These are phyloP conservation scores for Tylopilus subfusipes DNA, from an alignment of 768 basidiomycete genomes.

Conservation along the genomic window DNA sequence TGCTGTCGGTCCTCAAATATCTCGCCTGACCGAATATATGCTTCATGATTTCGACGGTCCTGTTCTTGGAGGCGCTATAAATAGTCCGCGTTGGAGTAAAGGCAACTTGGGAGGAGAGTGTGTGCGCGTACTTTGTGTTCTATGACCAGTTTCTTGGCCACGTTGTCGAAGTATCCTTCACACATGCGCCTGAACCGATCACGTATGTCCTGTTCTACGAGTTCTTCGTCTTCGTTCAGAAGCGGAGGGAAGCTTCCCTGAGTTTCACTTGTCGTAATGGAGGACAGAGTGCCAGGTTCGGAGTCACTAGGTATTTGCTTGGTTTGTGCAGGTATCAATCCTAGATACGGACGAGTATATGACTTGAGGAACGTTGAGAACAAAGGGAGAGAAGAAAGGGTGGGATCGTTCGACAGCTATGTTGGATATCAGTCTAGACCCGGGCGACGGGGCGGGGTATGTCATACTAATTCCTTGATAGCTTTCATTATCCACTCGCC, in stretches of 20 bases:
- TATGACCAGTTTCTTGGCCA: constrained; percentile 86
- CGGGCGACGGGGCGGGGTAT: constrained; percentile 4
- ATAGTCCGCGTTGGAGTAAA: not conserved
- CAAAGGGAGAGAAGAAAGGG: constrained; percentile 82
- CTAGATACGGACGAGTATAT: constrained; percentile 86
- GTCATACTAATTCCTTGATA: constrained; percentile 76
- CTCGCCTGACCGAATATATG: constrained; percentile 98
- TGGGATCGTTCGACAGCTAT: constrained; percentile 86
- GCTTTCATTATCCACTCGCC: constrained; percentile 90
- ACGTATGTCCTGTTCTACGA: constrained; percentile 82
- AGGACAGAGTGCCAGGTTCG: constrained; percentile 56
- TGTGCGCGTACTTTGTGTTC: constrained; percentile 75
- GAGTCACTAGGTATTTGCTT: constrained; percentile 58
- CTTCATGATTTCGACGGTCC: constrained; percentile 95
- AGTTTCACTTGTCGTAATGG: constrained; percentile 29
- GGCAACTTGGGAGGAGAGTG: not conserved
- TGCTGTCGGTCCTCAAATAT: constrained; percentile 99
- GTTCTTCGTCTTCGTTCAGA: constrained; percentile 57
- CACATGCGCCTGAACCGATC: constrained; percentile 92
- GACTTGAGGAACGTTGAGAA: constrained; percentile 90
- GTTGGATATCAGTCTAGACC: constrained; percentile 12
- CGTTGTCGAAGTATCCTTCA: constrained; percentile 87
- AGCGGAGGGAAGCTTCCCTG: constrained; percentile 41
- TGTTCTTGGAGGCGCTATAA: constrained; percentile 90
- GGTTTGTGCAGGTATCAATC: constrained; percentile 53